Evolutionary conservation across 1,284 basidiomycete genomes (phyloP), one percentile per base, ranked within the genome.

Genomic region (Ustilago cynodontis): DNA sequence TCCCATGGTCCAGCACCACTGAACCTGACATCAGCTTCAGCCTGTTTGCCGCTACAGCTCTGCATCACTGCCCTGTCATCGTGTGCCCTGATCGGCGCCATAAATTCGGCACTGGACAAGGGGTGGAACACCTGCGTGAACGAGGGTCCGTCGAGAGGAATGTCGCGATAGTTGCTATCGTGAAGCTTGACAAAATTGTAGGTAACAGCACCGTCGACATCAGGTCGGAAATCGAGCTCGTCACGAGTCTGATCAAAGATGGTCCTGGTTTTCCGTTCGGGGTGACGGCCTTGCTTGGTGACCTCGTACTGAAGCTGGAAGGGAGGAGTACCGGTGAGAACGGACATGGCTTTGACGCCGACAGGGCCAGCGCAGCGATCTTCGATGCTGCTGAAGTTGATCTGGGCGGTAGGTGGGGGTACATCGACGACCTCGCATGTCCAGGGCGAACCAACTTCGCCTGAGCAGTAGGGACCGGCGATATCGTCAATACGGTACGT

Each of bases 341-440:
- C 90, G 51, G 98, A 91, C 14, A 92, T 91, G 6, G 93, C 94
- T 28, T 92, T 92, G 56, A 96, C 92, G 10, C 96, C 96, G 28
- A 93, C 95, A 77, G 98, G 94, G 14, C 95, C 94, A 37, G 94
- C 94, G 85, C 95, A 98, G 70, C 66, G 78, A 59, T 79, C 96
- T 79, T 95, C 93, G 77, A 98, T 93, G 59, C 92, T 92, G 81
- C 92, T 92, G 90, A 95, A 94, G 84, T 92, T 90, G 75, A 97
- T 93, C 81, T 94, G 91, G 14, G 93, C 92, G 2, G 90, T 91
- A 0, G 94, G 94, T 43, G 89, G 86, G 1, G 93, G 93, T 69
- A 91, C 82, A 29, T 79, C 77, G 50, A 80, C 61, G 37, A 81
- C 80, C 45, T 79, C 65, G 60, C 84, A 85, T 31, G 74, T 79